Evolutionary conservation across 2,329 filamentous ascomycete genomes (phyloP), one percentile per base, ranked within the genome.

Genomic region (Knoxdaviesia capensis): DNA sequence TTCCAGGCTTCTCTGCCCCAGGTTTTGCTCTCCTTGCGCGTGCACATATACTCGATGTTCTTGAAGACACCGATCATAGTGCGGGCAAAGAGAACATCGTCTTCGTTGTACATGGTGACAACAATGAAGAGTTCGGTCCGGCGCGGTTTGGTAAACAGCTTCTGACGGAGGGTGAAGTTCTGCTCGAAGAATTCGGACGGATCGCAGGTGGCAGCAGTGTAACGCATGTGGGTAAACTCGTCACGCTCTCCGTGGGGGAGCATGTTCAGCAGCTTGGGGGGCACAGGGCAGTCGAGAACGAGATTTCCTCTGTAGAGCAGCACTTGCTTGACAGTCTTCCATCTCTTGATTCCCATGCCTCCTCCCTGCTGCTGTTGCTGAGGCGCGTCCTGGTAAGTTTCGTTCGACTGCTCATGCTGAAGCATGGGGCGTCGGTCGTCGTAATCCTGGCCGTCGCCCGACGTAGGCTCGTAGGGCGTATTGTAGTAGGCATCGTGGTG

Each of bases 1-100:
- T 98, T 96, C 90, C 90, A 98, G 5, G 88, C 87, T 52, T 94
- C 85, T 58, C 92, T 90, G 49, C 90, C 90, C 90, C 90, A 98
- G 1, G 88, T 96, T 63, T 94, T 93, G 62, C 86, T 94, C 56
- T 81, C 85, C 38, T 79, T 85, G 40, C 88, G 75, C 46, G 82
- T 85, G 60, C 90, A 94, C 83, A 98, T 94, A 66, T 88, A 87
- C 58, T 94, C 88, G 50, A 98, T 84, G 58, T 98, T 98, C 65
- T 98, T 96, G 68, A 96, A 88, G 5, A 98, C 86, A 58, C 90
- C 90, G 40, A 79, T 83, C 84, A 98, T 84, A 5, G 90, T 96
- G 36, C 90, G 77, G 29, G 90, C 86, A 56, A 98, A 94, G 45
- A 94, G 67, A 49, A 96, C 78, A 52, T 98, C 90, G 57, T 98